Percentiles rank a stretch among this genome's conserved stretches.
Evolutionary conservation across 1,284 basidiomycete species (phyloP).

Genomic region (Pyrrhoderma lamaoense): DNA sequence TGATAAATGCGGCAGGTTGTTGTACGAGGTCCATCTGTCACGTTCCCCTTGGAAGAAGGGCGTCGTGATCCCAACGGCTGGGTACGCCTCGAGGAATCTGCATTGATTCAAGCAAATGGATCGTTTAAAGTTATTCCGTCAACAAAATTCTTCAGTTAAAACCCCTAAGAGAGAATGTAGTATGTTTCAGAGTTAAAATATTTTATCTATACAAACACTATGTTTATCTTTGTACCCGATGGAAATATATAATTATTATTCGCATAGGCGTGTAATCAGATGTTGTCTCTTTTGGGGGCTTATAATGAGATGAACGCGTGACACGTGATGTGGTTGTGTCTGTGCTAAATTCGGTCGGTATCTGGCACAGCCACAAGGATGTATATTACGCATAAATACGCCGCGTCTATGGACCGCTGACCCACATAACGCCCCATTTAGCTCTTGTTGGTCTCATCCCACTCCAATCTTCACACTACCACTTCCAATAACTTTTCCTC

Average conservation of each 20-base stretch:
- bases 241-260: not conserved
- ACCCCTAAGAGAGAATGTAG: too few relatives aligned
- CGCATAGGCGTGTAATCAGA: too few relatives aligned
- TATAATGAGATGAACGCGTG: not conserved
- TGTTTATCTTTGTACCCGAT: too few relatives aligned
- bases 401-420: too few relatives aligned
- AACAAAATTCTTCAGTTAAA: constrained; percentile 3
- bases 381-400: not conserved
- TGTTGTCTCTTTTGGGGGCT: not conserved
- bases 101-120: constrained; percentile 53
- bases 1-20: constrained; percentile 28
- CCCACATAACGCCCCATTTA: too few relatives aligned
- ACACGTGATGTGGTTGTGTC: not conserved
- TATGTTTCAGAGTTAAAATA: too few relatives aligned
- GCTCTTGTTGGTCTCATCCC: not conserved
- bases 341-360: too few relatives aligned
- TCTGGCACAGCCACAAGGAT: not conserved
- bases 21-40: constrained; percentile 44
- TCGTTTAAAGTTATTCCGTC: constrained; percentile 39
- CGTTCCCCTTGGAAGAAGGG: constrained; percentile 37
- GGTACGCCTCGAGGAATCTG: constrained; percentile 40
- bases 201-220: too few relatives aligned
- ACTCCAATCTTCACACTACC: not conserved
- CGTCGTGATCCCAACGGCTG: constrained; percentile 42
- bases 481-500: constrained; percentile 36